Base-by-base conservation (phyloP, 2,329 filamentous ascomycete genomes). In the Cytospora piceae region DNA sequence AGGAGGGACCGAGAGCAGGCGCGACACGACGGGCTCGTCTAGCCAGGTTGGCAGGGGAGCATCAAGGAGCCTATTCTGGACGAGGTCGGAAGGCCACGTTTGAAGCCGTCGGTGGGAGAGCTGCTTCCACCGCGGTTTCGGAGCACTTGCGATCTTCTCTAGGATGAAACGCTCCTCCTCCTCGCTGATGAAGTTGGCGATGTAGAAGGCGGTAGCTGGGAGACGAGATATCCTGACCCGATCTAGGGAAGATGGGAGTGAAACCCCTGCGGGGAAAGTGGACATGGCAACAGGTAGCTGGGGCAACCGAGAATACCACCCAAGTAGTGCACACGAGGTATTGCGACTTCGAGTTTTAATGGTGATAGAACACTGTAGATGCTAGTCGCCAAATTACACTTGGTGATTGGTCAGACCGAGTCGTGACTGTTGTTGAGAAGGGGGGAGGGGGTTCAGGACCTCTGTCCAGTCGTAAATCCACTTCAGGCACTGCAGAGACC, bases 71-170 rank as follows among this genome's bases (percentile, higher is more conserved):
- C 87, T 90, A 75, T 97, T 85, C 62, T 88, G 86, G 42, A 92
- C 90, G 12, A 98, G 86, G 64, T 92, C 87, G 2, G 92, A 95
- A 1, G 94, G 95, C 84, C 94, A 93, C 0, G 92, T 92, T 82
- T 98, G 94, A 0, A 99, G 86, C 52, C 94, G 90, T 63, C 95
- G 91, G 76, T 93, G 92, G n/a, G 90, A 87, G 63, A 99, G 89
- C 58, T 90, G 85, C 68, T 92, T 94, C 94, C 95, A 99, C 74
- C 89, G 85, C 31, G 91, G 89, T 69, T 88, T 89, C 31, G 91
- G 90, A 0, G 87, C 88, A 54, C 85, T 81, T 60, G 81, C 79
- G 71, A 90, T 85, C 83, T 77, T 95, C 61, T 87, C 79, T 57
- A 96, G 79, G 9, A 97, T 85, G 9, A 79, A 73, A 37, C 80